phyloP scores from a whole-genome alignment of 1,284 basidiomycete species.

The Naganishia liquefaciens region DNA sequence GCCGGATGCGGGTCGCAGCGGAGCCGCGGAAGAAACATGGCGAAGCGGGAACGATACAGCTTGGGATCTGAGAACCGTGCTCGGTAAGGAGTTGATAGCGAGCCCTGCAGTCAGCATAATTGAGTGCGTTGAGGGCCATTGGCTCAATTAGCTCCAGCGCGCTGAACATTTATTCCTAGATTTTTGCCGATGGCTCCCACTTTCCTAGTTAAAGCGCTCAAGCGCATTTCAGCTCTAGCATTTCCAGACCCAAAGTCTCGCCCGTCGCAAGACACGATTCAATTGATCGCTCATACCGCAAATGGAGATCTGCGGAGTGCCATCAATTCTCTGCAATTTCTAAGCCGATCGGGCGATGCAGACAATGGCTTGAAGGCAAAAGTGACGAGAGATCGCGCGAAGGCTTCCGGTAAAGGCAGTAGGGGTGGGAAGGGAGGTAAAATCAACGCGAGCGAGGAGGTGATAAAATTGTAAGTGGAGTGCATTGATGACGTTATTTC shows the following conservation, averaged over 20 bases:
- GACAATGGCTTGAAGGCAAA: constrained; percentile 28
- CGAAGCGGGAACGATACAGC: constrained; percentile 53
- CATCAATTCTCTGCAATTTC: constrained; percentile 86
- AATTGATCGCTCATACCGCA: constrained; percentile 72
- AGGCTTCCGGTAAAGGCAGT: constrained; percentile 43
- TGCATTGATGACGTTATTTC: background rate
- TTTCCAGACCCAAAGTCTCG: constrained; percentile 46
- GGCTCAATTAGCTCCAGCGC: background rate
- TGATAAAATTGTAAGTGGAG: constrained; percentile 46
- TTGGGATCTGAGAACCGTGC: constrained; percentile 54
- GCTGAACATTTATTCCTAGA: constrained; percentile 52
- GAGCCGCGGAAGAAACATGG: constrained; percentile 61
- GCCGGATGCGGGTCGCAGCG: constrained; percentile 76
- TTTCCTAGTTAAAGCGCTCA: constrained; percentile 75
- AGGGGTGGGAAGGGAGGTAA: constrained; percentile 49
- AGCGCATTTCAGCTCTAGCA: constrained; percentile 63
- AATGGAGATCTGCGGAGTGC: constrained; percentile 91
- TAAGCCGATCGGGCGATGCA: constrained; percentile 40
- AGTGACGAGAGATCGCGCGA: constrained; percentile 39
- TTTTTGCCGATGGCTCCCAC: constrained; percentile 91
- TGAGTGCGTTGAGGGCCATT: constrained; percentile 24
- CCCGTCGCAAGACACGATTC: constrained; percentile 67
- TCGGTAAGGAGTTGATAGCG: constrained; percentile 64
- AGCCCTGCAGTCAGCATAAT: constrained; percentile 51
- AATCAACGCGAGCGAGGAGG: constrained; percentile 48